Percentiles rank a stretch among this genome's conserved stretches.
Evolutionary conservation across 2,329 filamentous ascomycete genomes (phyloP).

Genomic region (Podosphaera fusca): DNA sequence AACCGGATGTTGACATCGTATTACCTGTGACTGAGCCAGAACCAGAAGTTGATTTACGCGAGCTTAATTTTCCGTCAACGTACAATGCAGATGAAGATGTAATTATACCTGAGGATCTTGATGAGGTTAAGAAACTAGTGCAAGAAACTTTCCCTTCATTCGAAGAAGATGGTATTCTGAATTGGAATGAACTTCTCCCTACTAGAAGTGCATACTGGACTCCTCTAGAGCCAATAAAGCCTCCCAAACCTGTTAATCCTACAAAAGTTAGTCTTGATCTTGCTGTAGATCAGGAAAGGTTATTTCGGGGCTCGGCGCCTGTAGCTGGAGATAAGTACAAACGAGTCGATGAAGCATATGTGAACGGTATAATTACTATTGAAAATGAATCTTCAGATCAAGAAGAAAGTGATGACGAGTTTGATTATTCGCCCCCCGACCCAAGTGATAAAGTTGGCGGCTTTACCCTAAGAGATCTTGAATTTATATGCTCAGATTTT

Average conservation of each 20-base stretch:
- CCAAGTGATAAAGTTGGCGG: slow-evolving; percentile 44
- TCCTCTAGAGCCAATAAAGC: slow-evolving; percentile 56
- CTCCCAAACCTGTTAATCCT: slow-evolving; percentile 59
- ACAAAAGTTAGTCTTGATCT: slow-evolving; percentile 79
- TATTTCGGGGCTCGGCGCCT: slow-evolving; percentile 52
- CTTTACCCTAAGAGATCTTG: slow-evolving; percentile 56
- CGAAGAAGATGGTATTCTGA: slow-evolving; percentile 47
- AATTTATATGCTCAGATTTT: slow-evolving; percentile 75
- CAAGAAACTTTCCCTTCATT: slow-evolving; percentile 66
- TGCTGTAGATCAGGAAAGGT: slow-evolving; percentile 63
- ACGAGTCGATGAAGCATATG: slow-evolving; percentile 28
- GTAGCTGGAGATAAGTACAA: slow-evolving; percentile 29
- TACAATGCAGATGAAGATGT: slow-evolving; percentile 27
- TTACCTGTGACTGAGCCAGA: slow-evolving; percentile 3
- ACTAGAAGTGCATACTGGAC: slow-evolving; percentile 57
- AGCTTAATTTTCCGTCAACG: slow-evolving; percentile 24
- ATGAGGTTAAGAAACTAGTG: slow-evolving; percentile 52
- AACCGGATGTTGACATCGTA: slow-evolving; percentile 5
- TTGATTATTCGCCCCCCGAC: slow-evolving; percentile 28
- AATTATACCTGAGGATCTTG: slow-evolving; percentile 43
- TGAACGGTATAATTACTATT: slow-evolving; percentile 24
- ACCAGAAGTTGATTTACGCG: slow-evolving; percentile 13
- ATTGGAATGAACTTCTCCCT: slow-evolving; percentile 65
- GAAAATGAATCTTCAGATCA: slow-evolving; percentile 20
- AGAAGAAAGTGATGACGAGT: slow-evolving; percentile 22